Evolutionary conservation across 306 rosid genomes (phyloP).

Genomic region (Prosopis cineraria): DNA sequence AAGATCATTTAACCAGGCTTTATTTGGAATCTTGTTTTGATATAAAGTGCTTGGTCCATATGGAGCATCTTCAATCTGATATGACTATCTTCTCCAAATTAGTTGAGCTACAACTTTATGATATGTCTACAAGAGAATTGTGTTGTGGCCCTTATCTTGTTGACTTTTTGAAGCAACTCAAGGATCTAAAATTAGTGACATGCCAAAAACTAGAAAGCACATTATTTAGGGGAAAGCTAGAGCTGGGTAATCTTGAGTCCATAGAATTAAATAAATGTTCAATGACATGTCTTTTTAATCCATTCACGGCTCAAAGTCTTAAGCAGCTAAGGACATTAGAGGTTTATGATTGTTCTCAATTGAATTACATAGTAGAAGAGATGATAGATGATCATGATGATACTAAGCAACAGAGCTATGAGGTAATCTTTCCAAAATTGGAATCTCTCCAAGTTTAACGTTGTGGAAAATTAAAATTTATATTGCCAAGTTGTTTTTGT

Average conservation of each 20-base stretch:
- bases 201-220: background rate
- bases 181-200: rapidly evolving
- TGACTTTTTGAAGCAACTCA: background rate
- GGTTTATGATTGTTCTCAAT: background rate
- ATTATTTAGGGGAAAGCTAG: background rate
- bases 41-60: constrained; percentile 15
- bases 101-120: background rate
- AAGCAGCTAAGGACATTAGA: background rate
- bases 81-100: constrained; percentile 19
- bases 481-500: background rate
- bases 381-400: background rate
- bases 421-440: background rate
- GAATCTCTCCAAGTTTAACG: rapidly evolving
- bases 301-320: constrained; percentile 5
- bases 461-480: background rate
- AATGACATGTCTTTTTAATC: background rate
- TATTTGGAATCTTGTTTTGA: background rate
- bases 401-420: background rate
- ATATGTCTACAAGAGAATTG: background rate
- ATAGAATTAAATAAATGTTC: rapidly evolving
- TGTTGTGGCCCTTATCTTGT: background rate
- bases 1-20: background rate
- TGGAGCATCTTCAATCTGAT: background rate
- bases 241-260: background rate
- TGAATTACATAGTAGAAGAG: background rate